Evolutionary conservation across 495 filamentous ascomycete species (phyloP).

Genomic region (Annulohypoxylon maeteangense): DNA sequence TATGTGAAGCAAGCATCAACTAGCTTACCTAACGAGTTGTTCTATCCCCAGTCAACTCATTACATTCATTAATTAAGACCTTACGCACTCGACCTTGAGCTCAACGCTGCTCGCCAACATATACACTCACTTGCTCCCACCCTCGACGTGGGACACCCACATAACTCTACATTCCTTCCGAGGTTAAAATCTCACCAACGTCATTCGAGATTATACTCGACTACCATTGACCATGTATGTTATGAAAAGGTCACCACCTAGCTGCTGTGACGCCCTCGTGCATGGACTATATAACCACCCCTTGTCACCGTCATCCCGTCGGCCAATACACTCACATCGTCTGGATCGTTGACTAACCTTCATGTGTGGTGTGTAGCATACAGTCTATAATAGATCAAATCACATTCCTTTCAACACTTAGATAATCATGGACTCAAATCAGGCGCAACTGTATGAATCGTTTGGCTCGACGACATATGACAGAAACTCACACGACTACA

Average conservation of each 20-base stretch:
- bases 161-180: conserved; percentile 29
- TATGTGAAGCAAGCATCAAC: conserved; percentile 52
- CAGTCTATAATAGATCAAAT: conserved; percentile 52
- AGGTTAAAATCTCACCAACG: conserved; percentile 12
- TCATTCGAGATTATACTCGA: conserved; percentile 44
- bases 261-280: conserved; percentile 44
- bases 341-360: conserved; percentile 33
- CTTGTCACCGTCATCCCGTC: conserved; percentile 33
- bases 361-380: conserved; percentile 35
- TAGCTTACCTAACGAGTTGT: conserved; percentile 53
- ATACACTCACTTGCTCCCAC: conserved; percentile 44
- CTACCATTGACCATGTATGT: conserved; percentile 55
- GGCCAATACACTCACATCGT: conserved; percentile 16
- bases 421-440: conserved; percentile 55
- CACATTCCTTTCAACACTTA: conserved; percentile 40
- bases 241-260: conserved; percentile 41
- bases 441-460: conserved; percentile 55
- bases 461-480: conserved; percentile 19
- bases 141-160: conserved; percentile 16
- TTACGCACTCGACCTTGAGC: conserved; percentile 16
- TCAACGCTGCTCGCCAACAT: conserved; percentile 36
- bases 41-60: conserved; percentile 52
- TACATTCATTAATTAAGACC: conserved; percentile 58
- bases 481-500: conserved; percentile 49
- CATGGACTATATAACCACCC: conserved; percentile 41